phyloP scores from a whole-genome alignment of 495 filamentous ascomycete genomes.

The Astrothelium macrocarpum region DNA sequence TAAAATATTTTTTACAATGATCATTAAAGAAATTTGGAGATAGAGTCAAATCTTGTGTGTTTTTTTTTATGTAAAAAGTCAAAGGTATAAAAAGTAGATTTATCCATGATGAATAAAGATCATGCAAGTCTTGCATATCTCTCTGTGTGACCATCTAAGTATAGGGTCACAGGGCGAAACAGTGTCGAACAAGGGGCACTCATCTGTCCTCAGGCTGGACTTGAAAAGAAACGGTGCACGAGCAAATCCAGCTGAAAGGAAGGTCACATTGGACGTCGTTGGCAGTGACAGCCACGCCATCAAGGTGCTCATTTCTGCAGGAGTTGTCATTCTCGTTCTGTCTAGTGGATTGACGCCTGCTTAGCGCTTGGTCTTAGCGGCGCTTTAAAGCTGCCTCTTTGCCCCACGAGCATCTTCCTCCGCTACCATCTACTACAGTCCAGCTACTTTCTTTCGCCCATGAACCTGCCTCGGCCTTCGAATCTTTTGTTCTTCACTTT shows the following conservation, averaged over 20 bases:
- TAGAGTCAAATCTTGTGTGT: no score
- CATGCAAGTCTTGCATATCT: conserved; percentile 2
- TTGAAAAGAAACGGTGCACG: neutral
- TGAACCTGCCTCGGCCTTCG: neutral
- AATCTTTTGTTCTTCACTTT: neutral
- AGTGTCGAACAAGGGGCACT: neutral
- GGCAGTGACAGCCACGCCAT: neutral
- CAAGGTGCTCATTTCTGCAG: neutral
- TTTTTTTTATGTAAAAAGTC: no score
- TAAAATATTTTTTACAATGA: no score
- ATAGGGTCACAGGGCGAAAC: neutral
- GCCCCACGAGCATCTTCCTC: conserved; percentile 6
- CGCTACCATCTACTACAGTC: neutral
- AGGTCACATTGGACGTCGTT: neutral
- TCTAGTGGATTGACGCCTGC: neutral
- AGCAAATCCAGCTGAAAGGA: neutral
- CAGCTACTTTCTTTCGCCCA: neutral
- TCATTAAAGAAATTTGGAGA: no score
- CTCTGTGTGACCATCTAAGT: neutral
- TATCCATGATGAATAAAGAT: neutral
- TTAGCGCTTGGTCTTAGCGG: neutral
- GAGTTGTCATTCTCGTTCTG: neutral
- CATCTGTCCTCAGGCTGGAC: neutral
- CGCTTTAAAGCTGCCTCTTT: conserved; percentile 6
- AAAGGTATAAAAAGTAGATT: no score